A percentile compares a stretch with the other conserved stretches of the same genome.
Conservation (phyloP, 2,329 filamentous ascomycete genomes). For the Byssochlamys sp. region DNA sequence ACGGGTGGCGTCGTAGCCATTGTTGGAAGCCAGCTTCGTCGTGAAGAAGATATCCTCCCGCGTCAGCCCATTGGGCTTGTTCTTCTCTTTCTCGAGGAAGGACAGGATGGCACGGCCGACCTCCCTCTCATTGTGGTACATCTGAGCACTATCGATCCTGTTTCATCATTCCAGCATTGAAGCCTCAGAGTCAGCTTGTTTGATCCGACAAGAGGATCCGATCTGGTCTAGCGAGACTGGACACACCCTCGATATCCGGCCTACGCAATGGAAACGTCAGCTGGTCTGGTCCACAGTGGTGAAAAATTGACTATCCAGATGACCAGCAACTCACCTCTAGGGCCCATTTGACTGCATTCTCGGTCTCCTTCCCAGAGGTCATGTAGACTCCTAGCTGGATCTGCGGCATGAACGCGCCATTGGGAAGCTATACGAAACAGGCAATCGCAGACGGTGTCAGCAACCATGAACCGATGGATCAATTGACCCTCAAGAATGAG, state of each 20-base stretch:
- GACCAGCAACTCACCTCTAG: conserved; percentile 37
- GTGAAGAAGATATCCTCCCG: conserved; percentile 70
- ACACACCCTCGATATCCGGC: conserved; percentile 16
- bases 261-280: conserved; percentile 22
- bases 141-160: conserved; percentile 50
- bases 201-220: neutral
- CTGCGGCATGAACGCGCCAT: conserved; percentile 58
- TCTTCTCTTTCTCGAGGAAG: conserved; percentile 39
- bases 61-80: conserved; percentile 44
- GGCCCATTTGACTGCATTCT: conserved; percentile 48
- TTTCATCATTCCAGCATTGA: neutral
- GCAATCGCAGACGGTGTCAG: neutral
- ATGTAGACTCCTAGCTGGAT: conserved; percentile 68
- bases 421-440: conserved; percentile 42
- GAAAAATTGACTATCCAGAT: neutral
- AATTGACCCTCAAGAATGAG: neutral
- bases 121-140: conserved; percentile 63
- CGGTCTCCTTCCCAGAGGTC: conserved; percentile 54
- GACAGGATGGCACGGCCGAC: conserved; percentile 56
- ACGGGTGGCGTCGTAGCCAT: conserved; percentile 58
- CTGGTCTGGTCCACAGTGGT: neutral
- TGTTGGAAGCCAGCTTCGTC: conserved; percentile 62
- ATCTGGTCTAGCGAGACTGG: neutral
- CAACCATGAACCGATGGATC: neutral
- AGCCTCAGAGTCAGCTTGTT: neutral